Base-by-base conservation (phyloP, 768 basidiomycete species). In the Russula foetens region DNA sequence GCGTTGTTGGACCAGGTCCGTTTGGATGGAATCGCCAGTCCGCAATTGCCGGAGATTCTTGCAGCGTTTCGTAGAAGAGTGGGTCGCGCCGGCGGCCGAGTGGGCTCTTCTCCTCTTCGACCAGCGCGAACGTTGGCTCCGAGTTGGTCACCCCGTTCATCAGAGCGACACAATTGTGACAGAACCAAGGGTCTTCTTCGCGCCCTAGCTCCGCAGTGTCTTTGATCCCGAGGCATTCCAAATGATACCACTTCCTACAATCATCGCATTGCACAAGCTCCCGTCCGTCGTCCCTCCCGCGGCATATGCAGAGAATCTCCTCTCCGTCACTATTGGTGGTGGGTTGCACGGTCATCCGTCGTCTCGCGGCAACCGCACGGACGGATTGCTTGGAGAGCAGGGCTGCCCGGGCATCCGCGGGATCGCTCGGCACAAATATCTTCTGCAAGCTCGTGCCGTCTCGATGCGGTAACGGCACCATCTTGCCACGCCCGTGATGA, bases 151-250 rank as follows among this genome's bases (percentile, higher is more conserved):
- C 12, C 47, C 52, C 29, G 26, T 31, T 74, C 45, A 69, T 54
- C 77, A 62, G 21, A 47, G 75, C 72, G 31, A 81, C 69, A 66
- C 90, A 84, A 59, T 76, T 73, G 53, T 75, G 70, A 71, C 89
- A 87, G 71, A 79, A 92, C 90, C 90, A 93, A 1, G 83, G 83
- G 66, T 90, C 88, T 66, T 90, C 87, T 68, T 89, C 88, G 51
- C 72, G 79, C 7, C 88, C 90, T 17, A 92, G 75, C 53, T 90
- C 84, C 12, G 78, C 72, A 35, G 82, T 78, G 65, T 76, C 78
- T 53, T 72, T 73, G 66, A 92, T 86, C 53, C 88, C 90, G 39
- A 92, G 84, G 71, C 90, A 93, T 46, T 81, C 73, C 33, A 90
- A 77, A 71, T 93, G 90, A 69, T 87, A 92, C 90, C 90, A 93